A percentile compares a stretch with the other conserved stretches of the same genome.
phyloP scores from a whole-genome alignment of 192 early-diverging fungal genomes.

The Coemansia aciculifera region DNA sequence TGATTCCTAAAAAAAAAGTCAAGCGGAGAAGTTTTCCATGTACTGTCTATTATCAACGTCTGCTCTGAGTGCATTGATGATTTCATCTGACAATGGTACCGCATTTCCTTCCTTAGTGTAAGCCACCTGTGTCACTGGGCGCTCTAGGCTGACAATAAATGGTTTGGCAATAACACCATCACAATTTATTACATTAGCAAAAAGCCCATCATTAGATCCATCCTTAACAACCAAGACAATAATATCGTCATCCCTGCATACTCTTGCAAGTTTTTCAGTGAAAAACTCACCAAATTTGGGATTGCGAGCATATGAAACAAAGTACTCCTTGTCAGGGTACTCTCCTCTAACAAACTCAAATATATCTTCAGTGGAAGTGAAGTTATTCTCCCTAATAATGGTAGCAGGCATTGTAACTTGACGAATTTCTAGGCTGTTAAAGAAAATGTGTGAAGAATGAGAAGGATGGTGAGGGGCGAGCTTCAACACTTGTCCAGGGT shows the following conservation, averaged over 20 bases:
- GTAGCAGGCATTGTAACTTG: background rate
- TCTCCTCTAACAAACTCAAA: background rate
- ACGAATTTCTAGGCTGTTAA: too few species aligned
- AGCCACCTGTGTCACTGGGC: too few species aligned
- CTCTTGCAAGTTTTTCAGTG: background rate
- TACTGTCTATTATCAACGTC: too few species aligned
- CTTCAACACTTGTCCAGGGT: background rate
- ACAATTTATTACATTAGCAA: too few species aligned
- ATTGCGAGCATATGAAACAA: background rate
- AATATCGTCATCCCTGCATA: background rate
- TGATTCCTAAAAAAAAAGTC: too few species aligned
- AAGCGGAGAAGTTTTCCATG: too few species aligned
- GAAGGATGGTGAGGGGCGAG: background rate
- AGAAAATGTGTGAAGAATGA: background rate
- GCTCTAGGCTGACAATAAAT: too few species aligned
- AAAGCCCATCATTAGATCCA: too few species aligned
- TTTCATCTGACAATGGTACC: too few species aligned
- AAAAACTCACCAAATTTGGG: background rate
- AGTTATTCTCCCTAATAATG: background rate
- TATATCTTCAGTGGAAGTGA: background rate
- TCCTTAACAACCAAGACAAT: background rate
- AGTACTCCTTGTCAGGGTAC: background rate
- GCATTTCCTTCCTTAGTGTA: too few species aligned
- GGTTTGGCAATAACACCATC: too few species aligned
- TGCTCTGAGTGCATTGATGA: too few species aligned